A percentile compares a stretch with the other conserved stretches of the same genome.
Conservation (phyloP, 208 protist genomes). For the Leishmania amazonensis region DNA sequence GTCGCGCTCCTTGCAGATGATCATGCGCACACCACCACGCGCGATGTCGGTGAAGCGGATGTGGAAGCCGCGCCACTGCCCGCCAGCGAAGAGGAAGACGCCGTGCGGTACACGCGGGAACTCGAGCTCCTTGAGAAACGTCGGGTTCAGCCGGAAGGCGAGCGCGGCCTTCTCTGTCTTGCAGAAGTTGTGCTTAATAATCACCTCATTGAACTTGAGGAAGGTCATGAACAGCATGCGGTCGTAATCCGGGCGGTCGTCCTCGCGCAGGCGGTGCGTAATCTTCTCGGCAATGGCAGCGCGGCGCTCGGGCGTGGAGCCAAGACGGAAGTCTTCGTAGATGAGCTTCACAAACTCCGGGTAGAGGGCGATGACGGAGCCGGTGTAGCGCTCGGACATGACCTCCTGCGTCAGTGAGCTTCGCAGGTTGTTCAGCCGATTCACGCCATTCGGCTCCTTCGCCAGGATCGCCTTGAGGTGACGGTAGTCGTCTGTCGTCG, state of each 20-base stretch:
- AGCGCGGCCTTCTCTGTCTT: conserved; percentile 92
- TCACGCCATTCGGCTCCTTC: conserved; percentile 81
- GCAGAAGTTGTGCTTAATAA: conserved; percentile 96
- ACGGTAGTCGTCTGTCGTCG: conserved; percentile 79
- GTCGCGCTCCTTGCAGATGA: conserved; percentile 89
- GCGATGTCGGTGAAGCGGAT: conserved; percentile 96
- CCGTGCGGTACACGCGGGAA: conserved; percentile 88
- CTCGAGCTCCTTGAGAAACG: conserved; percentile 75
- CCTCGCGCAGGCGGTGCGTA: conserved; percentile 66
- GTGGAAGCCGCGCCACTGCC: conserved; percentile 97
- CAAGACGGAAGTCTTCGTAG: conserved; percentile 90
- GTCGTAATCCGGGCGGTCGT: conserved; percentile 73
- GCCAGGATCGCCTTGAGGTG: conserved; percentile 60
- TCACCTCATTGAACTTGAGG: conserved; percentile 92
- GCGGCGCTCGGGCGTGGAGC: conserved; percentile 58
- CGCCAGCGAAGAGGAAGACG: conserved; percentile 93
- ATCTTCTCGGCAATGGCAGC: conserved; percentile 66
- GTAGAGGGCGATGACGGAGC: conserved; percentile 77
- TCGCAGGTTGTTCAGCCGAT: conserved; percentile 89
- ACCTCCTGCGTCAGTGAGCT: conserved; percentile 80
- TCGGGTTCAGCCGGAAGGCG: conserved; percentile 91
- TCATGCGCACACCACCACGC: conserved; percentile 95
- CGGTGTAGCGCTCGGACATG: conserved; percentile 89
- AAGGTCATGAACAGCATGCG: conserved; percentile 84
- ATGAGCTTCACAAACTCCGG: conserved; percentile 87